These are phyloP conservation scores for Adansonia digitata DNA, from an alignment of 345 rosid species.

Conservation along the genomic window DNA sequence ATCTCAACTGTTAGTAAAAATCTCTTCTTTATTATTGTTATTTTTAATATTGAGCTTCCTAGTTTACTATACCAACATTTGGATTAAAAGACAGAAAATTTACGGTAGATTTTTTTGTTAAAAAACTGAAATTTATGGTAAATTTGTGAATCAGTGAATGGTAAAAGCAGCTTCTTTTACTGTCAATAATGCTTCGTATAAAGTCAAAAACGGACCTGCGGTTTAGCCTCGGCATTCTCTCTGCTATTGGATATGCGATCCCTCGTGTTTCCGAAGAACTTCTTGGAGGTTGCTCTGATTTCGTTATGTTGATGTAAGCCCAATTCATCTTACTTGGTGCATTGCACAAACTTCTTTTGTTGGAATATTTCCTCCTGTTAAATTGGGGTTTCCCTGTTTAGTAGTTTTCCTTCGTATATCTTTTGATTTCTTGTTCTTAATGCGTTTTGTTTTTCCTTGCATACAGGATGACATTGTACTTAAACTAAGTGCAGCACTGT, in stretches of 20 bases:
- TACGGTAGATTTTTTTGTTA: too few species aligned
- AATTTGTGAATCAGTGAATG: constrained; percentile 30
- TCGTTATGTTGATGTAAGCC: constrained; percentile 90
- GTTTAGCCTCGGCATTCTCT: constrained; percentile 62
- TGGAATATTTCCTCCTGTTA: neutral
- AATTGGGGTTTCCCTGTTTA: neutral
- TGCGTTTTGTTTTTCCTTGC: neutral
- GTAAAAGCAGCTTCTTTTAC: constrained; percentile 46
- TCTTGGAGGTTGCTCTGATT: constrained; percentile 83
- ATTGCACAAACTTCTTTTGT: neutral
- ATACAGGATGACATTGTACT: constrained; percentile 86
- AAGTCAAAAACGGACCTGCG: constrained; percentile 70
- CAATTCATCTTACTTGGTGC: neutral
- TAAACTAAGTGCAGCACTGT: constrained; percentile 68
- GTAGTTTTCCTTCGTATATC: neutral
- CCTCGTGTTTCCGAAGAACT: constrained; percentile 88
- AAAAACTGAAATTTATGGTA: too few species aligned
- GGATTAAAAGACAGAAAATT: constrained; percentile 30
- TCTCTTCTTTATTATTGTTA: neutral
- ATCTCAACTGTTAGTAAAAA: neutral
- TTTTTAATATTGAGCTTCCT: neutral
- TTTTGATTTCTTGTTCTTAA: neutral
- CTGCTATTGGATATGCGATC: constrained; percentile 82
- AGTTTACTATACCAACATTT: constrained; percentile 17
- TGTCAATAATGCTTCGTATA: constrained; percentile 61